phyloP scores from a whole-genome alignment of 371 early-diverging fungal genomes.

The Mortierella sp. region DNA sequence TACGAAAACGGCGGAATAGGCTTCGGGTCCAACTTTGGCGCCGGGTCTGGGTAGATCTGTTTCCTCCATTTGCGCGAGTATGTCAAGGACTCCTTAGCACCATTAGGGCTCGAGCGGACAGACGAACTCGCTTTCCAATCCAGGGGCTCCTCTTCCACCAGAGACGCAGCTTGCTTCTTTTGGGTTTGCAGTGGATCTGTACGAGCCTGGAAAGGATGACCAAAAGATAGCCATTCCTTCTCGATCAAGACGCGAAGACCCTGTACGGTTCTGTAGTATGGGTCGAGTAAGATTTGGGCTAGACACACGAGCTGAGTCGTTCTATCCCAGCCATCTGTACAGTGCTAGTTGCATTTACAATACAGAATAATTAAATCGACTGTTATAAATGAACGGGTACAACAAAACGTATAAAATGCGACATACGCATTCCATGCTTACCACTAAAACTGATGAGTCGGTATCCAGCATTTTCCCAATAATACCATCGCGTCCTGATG shows the following conservation, averaged over 20 bases:
- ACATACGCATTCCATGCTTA: slow-evolving; percentile 14
- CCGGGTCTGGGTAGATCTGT: background rate
- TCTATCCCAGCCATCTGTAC: slow-evolving; percentile 61
- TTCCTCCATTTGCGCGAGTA: slow-evolving; percentile 10
- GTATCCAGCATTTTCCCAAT: slow-evolving; percentile 50
- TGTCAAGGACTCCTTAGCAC: slow-evolving; percentile 29
- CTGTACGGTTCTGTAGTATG: slow-evolving; percentile 55
- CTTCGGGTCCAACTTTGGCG: slow-evolving; percentile 9
- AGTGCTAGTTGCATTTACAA: slow-evolving; percentile 34
- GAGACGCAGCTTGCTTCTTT: slow-evolving; percentile 6
- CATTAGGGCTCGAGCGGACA: slow-evolving; percentile 47
- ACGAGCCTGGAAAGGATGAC: slow-evolving; percentile 56
- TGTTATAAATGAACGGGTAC: no score
- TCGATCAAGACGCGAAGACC: slow-evolving; percentile 57
- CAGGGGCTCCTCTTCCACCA: slow-evolving; percentile 5
- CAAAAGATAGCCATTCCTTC: slow-evolving; percentile 57
- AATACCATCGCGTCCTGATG: slow-evolving; percentile 54
- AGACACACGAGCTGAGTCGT: slow-evolving; percentile 57
- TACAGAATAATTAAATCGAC: background rate
- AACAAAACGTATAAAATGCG: background rate
- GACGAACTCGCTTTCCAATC: no score
- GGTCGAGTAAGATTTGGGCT: slow-evolving; percentile 56
- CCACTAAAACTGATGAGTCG: slow-evolving; percentile 55
- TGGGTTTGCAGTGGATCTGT: slow-evolving; percentile 20
- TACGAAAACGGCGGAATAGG: slow-evolving; percentile 26